Base-by-base conservation (phyloP, 805 yeast genomes). In the Dipodascopsis uninucleata region DNA sequence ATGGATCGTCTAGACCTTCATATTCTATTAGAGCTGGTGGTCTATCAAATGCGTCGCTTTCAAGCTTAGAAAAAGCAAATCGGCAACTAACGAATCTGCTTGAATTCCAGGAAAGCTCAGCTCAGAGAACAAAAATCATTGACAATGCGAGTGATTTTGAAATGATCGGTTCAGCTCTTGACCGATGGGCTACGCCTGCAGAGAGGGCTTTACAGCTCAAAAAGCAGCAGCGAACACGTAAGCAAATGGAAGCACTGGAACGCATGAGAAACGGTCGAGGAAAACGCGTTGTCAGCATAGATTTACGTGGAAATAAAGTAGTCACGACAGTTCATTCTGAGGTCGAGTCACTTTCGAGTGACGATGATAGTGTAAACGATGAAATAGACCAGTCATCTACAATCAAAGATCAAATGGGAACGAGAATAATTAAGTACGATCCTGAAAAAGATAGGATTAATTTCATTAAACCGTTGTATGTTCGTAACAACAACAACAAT, bases 71-170 rank as follows among this genome's bases (percentile, higher is more conserved):
- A 3, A 71, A 71, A 44, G 98, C 98, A 0, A 82, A 85, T 55
- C 77, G 77, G 35, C 70, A 89, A 39, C 67, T 93, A 38, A 85
- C 85, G 25, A 82, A 78, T 25, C 67, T 93, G 37, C 68, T 93
- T 34, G 75, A 79, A 50, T 93, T 81, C 63, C 98, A 93, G 62
- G 85, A 77, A 2, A 79, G 89, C 14, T 85, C 94, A 5, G 85
- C 89, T 1, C 94, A 87, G 62, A 73, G 99, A 61, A 93, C 98
- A 0, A 79, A 78, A 56, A 87, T 93, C 52, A 89, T 94, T 31
- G 99, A 93, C 61, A 82, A 86, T 60, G 96, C 94, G 0, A 78
- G 95, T 4, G 98, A 93, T 61, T 86, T 77, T 61, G 94, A 85
- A 39, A 64, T 81, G 43, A 77, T 86, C 0, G 68, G 69, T 2